Conservation (phyloP, 306 rosid species). For the Neltuma alba region DNA sequence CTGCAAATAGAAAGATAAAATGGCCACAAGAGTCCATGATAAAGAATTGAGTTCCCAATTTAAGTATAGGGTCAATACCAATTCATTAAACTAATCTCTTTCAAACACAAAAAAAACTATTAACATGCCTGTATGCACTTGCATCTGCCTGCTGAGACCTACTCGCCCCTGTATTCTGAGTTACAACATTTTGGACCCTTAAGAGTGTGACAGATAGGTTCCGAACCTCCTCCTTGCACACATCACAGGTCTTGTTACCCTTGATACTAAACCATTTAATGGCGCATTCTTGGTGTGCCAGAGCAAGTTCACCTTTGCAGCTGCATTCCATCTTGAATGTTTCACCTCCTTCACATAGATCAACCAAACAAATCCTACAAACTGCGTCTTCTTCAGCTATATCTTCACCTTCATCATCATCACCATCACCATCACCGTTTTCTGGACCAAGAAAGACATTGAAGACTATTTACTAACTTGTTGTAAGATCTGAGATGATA, state of each 20-base stretch:
- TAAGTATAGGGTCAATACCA: slow-evolving; percentile 10
- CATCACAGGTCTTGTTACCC: slow-evolving; percentile 92
- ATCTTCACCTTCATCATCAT: slow-evolving; percentile 79
- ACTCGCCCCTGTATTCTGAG: slow-evolving; percentile 54
- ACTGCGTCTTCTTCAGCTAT: slow-evolving; percentile 93
- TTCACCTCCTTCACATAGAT: slow-evolving; percentile 99
- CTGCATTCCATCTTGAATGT: slow-evolving; percentile 95
- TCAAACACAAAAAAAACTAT: slow-evolving; percentile 26
- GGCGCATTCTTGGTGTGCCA: slow-evolving; percentile 96
- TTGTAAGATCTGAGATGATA: neutral
- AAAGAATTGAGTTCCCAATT: slow-evolving; percentile 8
- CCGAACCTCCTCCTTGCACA: slow-evolving; percentile 91
- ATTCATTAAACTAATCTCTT: slow-evolving; percentile 10
- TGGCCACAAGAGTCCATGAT: slow-evolving; percentile 4
- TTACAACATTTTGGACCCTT: slow-evolving; percentile 63
- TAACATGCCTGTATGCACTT: slow-evolving; percentile 71
- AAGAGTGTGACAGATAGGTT: slow-evolving; percentile 88
- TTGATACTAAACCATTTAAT: slow-evolving; percentile 95
- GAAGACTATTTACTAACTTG: slow-evolving; percentile 25
- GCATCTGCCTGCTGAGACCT: slow-evolving; percentile 54
- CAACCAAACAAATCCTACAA: slow-evolving; percentile 89
- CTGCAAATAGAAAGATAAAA: neutral
- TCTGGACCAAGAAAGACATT: slow-evolving; percentile 52
- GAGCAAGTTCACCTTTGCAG: slow-evolving; percentile 98
- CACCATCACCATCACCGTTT: slow-evolving; percentile 56